phyloP scores from a whole-genome alignment of 2,329 filamentous ascomycete genomes.

The Biscogniauxia mediterranea region DNA sequence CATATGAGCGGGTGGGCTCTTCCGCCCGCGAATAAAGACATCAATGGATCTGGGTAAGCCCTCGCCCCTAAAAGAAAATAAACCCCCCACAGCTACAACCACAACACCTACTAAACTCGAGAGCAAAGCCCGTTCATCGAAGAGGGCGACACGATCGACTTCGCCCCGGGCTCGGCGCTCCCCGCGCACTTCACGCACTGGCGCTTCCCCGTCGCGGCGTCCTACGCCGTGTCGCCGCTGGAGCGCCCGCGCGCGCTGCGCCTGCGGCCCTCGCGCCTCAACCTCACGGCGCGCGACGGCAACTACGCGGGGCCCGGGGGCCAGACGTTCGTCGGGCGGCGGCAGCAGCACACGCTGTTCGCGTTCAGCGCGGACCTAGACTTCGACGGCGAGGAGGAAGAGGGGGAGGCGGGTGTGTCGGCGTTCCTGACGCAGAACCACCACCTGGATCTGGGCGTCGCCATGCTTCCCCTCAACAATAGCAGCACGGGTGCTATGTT shows the following conservation, averaged over 20 bases:
- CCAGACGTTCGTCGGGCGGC: slow-evolving; percentile 52
- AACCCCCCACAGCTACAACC: too few species aligned
- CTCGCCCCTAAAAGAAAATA: too few species aligned
- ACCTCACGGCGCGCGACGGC: slow-evolving; percentile 53
- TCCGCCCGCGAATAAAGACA: slow-evolving; percentile 11
- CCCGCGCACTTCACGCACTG: slow-evolving; percentile 57
- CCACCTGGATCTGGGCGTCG: slow-evolving; percentile 47
- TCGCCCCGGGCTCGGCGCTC: slow-evolving; percentile 41
- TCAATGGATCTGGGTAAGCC: slow-evolving; percentile 29
- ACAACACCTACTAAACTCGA: too few species aligned
- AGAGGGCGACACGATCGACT: slow-evolving; percentile 45
- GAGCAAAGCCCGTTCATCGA: slow-evolving; percentile 39
- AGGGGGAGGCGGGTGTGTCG: slow-evolving; percentile 52
- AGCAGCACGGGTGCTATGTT: slow-evolving; percentile 20
- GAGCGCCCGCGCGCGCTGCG: slow-evolving; percentile 44
- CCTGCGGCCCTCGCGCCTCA: slow-evolving; percentile 47
- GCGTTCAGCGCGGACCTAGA: slow-evolving; percentile 46
- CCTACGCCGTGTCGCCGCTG: slow-evolving; percentile 45
- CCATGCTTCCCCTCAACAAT: slow-evolving; percentile 33
- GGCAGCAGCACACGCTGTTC: slow-evolving; percentile 56
- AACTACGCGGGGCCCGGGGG: slow-evolving; percentile 45
- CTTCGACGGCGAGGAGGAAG: slow-evolving; percentile 37
- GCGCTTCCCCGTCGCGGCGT: slow-evolving; percentile 47
- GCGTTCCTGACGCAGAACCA: slow-evolving; percentile 54
- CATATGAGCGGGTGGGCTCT: slow-evolving; percentile 36